Evolutionary conservation across 768 basidiomycete species (phyloP).

Genomic region (Agaricus subrufescens): DNA sequence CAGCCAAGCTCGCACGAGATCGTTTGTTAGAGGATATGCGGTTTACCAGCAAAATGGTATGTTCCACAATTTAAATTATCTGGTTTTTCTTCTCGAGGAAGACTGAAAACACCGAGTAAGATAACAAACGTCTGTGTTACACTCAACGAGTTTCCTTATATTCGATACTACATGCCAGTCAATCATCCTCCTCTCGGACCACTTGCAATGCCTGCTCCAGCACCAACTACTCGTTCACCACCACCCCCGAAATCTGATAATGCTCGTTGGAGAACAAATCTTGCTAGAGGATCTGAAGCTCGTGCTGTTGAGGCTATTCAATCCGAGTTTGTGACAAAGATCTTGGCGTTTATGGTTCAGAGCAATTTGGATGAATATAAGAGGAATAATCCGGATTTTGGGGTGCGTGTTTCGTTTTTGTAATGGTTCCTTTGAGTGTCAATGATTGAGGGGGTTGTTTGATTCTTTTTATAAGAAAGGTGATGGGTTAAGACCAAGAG

Average conservation of each 20-base stretch:
- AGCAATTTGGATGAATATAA: conserved; percentile 82
- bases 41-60: conserved; percentile 67
- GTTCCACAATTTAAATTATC: too few species aligned
- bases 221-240: conserved; percentile 35
- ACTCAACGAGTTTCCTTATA: conserved; percentile 86
- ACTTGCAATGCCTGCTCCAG: conserved; percentile 62
- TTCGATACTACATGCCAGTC: conserved; percentile 87
- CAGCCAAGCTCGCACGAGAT: conserved; percentile 60
- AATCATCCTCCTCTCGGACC: conserved; percentile 83
- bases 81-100: neutral
- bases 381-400: conserved; percentile 81
- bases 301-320: conserved; percentile 67
- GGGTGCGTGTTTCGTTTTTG: conserved; percentile 45
- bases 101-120: conserved; percentile 28
- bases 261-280: conserved; percentile 74
- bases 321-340: conserved; percentile 72
- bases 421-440: neutral
- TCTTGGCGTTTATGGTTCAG: conserved; percentile 86
- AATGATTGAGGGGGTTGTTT: neutral
- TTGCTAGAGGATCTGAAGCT: conserved; percentile 68
- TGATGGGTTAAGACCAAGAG: conserved; percentile 58
- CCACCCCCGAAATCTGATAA: conserved; percentile 45
- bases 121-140: conserved; percentile 88
- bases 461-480: conserved; percentile 40
- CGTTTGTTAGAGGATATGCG: conserved; percentile 86